These are phyloP conservation scores for Parsonsia alboflavescens DNA, from an alignment of 257 asterid genomes.

Conservation along the genomic window DNA sequence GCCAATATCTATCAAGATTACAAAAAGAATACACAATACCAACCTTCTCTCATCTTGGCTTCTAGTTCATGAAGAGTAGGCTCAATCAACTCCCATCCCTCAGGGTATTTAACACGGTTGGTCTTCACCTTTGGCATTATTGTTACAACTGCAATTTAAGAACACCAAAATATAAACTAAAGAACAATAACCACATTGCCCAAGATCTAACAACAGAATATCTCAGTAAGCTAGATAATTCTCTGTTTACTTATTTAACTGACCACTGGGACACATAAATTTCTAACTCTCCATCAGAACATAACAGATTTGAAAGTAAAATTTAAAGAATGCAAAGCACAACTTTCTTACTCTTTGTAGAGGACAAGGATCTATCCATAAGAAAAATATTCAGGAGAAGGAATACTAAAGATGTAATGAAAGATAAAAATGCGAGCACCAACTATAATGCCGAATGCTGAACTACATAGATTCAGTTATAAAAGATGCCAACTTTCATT, in stretches of 20 bases:
- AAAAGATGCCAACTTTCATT: too few species aligned
- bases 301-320: background rate
- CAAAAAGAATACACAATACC: background rate
- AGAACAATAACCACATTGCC: background rate
- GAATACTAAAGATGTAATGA: too few species aligned
- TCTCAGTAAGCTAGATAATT: background rate
- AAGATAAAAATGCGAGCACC: too few species aligned
- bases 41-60: conserved; percentile 97
- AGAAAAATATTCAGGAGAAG: too few species aligned
- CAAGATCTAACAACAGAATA: background rate
- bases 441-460: too few species aligned
- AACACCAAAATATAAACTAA: background rate
- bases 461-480: too few species aligned
- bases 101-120: conserved; percentile 69
- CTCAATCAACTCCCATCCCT: conserved; percentile 92
- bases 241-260: background rate
- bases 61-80: conserved; percentile 80
- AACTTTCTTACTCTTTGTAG: background rate
- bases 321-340: background rate
- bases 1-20: background rate
- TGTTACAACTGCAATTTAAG: conserved; percentile 28
- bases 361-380: background rate
- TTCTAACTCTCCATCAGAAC: background rate
- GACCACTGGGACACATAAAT: background rate
- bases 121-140: conserved; percentile 91